Base-by-base conservation (phyloP, 2,329 filamentous ascomycete genomes). In the Nigrospora oryzae region DNA sequence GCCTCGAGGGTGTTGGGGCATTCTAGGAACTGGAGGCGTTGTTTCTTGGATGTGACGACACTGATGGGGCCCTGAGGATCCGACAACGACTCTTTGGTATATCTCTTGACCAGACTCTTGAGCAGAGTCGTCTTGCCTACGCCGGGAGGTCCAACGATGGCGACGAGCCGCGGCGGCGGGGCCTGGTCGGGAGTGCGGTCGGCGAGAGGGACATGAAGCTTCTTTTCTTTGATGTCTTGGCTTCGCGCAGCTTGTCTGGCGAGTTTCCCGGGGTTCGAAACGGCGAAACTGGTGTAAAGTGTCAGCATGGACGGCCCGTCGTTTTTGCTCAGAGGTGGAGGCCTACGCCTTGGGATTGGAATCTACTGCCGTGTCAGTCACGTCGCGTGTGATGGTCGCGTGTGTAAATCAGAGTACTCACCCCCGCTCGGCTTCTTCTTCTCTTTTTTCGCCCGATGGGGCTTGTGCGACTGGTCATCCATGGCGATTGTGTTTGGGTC, bases 121-220 rank as follows among this genome's bases (percentile, higher is more conserved):
- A 97, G 81, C 34, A 97, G 75, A 0, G 91, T 97, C 3, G 91
- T 95, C 73, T 97, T 97, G 55, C 91, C 93, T 40, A 90, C 91
- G 48, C 93, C 93, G 1, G 93, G 89, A 45, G 93, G 93, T 44
- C 93, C 94, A 61, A 97, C 90, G 49, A 98, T 90, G 49, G 89
- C 83, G 56, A 97, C 91, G 46, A 98, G 82, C 48, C 94, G 81
- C 47, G 93, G 93, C 23, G 93, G 90, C 14, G 93, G 86, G 70
- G 97, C 93, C 23, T 49, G 49, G 66, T 97, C 91, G 53, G 93
- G 91, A 28, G 97, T 74, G 54, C 94, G 84, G 73, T 98, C 93
- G 69, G 97, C 86, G 63, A 95, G 85, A 38, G 93, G 93, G 15
- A 98, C 93, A 74, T 98, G 94, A 35, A 97, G 76, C 48, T 91